Percentiles rank a stretch among this genome's conserved stretches.
These are phyloP conservation scores for Acrocalymma vagum DNA, from an alignment of 2,329 filamentous ascomycete species.

Conservation along the genomic window DNA sequence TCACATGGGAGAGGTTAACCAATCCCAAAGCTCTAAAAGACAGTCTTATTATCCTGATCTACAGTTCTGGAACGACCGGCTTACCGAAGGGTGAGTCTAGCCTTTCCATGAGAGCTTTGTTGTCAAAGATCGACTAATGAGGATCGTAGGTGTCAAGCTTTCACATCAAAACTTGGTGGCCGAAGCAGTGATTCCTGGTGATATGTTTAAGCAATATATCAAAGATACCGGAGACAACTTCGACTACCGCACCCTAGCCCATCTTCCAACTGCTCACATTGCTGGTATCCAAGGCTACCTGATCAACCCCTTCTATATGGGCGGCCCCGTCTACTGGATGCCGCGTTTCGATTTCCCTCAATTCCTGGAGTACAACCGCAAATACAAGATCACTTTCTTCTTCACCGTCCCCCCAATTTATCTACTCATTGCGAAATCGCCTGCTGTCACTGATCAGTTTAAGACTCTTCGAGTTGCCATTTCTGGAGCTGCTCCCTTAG, in stretches of 20 bases:
- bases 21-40: constrained; percentile 57
- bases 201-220: constrained; percentile 41
- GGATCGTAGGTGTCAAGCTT: constrained; percentile 47
- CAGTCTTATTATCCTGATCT: constrained; percentile 56
- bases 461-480: constrained; percentile 57
- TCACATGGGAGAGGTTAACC: constrained; percentile 64
- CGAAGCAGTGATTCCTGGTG: constrained; percentile 44
- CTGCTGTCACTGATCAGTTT: constrained; percentile 65
- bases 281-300: constrained; percentile 59
- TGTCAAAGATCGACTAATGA: constrained; percentile 3
- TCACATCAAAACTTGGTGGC: constrained; percentile 56
- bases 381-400: constrained; percentile 62
- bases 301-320: constrained; percentile 52
- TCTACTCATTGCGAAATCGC: constrained; percentile 65
- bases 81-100: constrained; percentile 51
- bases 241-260: constrained; percentile 53
- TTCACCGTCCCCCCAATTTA: constrained; percentile 70
- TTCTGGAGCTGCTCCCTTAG: constrained; percentile 66
- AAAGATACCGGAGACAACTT: constrained; percentile 30
- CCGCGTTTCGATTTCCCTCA: constrained; percentile 63
- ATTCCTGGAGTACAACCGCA: constrained; percentile 63
- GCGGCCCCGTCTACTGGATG: constrained; percentile 68
- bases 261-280: constrained; percentile 58
- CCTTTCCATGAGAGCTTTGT: background rate
- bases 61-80: constrained; percentile 58